These are phyloP conservation scores for Amaranthus cruentus DNA, from an alignment of 148 eudicot species.

Conservation along the genomic window DNA sequence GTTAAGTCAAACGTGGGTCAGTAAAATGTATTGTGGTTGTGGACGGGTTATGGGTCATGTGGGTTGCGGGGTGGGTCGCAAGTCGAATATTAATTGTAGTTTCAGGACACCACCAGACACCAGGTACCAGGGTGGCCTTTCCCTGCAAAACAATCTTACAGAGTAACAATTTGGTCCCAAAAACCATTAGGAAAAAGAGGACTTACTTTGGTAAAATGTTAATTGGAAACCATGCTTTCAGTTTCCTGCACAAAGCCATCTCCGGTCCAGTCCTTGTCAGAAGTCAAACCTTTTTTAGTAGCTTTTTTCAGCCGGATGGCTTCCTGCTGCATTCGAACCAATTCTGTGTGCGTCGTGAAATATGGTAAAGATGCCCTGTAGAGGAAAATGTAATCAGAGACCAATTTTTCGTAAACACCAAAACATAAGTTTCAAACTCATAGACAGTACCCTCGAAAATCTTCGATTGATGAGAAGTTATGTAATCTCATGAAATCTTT, in stretches of 20 bases:
- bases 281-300: slow-evolving; percentile 65
- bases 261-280: slow-evolving; percentile 99
- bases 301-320: slow-evolving; percentile 80
- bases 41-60: too few species aligned
- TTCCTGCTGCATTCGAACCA: slow-evolving; percentile 80
- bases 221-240: slow-evolving; percentile 97
- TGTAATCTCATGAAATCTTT: slow-evolving; percentile 91
- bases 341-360: slow-evolving; percentile 90
- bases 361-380: slow-evolving; percentile 48
- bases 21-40: slow-evolving; percentile 1
- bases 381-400: slow-evolving; percentile 6
- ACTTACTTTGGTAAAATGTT: slow-evolving; percentile 18
- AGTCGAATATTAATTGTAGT: background rate
- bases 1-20: too few species aligned
- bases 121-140: background rate
- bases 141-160: background rate
- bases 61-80: too few species aligned
- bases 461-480: slow-evolving; percentile 88
- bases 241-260: slow-evolving; percentile 94
- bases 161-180: background rate
- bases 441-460: slow-evolving; percentile 74
- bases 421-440: background rate
- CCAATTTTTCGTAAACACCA: background rate
- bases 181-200: background rate
- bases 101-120: background rate